Base-by-base conservation (phyloP, 129 eudicot genomes). In the Lactuca saligna region DNA sequence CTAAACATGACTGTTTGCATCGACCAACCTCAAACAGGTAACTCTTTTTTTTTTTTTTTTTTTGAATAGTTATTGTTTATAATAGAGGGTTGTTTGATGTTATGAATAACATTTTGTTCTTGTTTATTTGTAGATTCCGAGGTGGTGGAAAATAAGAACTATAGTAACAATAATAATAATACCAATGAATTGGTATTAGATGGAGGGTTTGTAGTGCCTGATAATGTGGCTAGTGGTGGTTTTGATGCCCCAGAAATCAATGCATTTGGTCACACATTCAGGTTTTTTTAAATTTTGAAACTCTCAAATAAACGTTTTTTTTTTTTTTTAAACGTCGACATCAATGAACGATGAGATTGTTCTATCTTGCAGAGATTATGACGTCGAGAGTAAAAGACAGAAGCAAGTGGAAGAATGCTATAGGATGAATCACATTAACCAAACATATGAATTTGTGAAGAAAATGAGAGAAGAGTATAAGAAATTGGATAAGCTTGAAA, bases 231-330 rank as follows among this genome's bases (percentile, higher is more conserved):
- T 17, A 32, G 51, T 39, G 84, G 79, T 3, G 94, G 86, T 65
- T 90, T 87, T 63, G 87, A 87, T 44, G 91, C 88, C 12, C 95
- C 97, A 0, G 91, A 90, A 34, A 85, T 78, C 34, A 90, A 90
- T 78, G 73, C 97, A 33, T 90, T 85, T 72, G 97, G 97, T 48
- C 79, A 87, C 59, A 78, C 91, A 3, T 86, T 90, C 57, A 85
- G 95, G 95, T 87, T 65, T 33, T 3, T 38, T 74, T 32, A n/a
- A 14, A 3, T 44, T 57, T 2, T 25, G 13, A 32, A 7, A 16
- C 39, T 17, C 32, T 10, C 8, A 48, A 9, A 15, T 7, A 16
- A 8, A 44, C 4, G 54, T 14, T 0, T 10, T n/a, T 25, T 14
- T 0, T 10, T n/a, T 25, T 8, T 50, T n/a, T 48, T 46, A 2